Evolutionary conservation across 164 flowering plant species (phyloP), one percentile per base, ranked within the genome.

Genomic region (Macadamia tetraphylla): DNA sequence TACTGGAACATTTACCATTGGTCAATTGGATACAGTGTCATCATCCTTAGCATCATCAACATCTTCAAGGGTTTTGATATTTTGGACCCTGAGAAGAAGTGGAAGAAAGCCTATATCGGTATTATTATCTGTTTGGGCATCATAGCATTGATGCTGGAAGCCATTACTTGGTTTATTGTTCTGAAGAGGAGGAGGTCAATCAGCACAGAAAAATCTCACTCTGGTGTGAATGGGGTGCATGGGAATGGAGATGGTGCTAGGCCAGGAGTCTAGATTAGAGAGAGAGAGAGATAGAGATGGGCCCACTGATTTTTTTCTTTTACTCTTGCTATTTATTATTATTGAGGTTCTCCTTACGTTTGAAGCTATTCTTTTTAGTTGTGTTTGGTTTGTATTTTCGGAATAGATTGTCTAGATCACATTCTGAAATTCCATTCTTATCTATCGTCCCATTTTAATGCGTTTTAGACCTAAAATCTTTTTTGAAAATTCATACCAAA

Each of bases 1-100:
- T 91, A 84, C 75, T 91, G 97, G 97, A 88, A 85, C 76, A 71
- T 87, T 35, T 91, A 91, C 82, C 97, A 91, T 74, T 87, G 81
- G 46, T 11, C 71, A 1, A 56, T 77, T 1, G 97, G 97, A 14
- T 91, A 88, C 77, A 0, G 80, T 0, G 80, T 82, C 31, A 81
- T 91, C 46, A 60, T 78, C 58, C 77, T 89, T 31, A 82, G 88
- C 80, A 73, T 89, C 48, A 18, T 83, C 58, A 89, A 91, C 77
- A 60, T 91, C 29, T 91, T 61, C 75, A 65, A 85, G 66, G 97
- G 97, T 0, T 68, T 88, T 3, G 84, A 81, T 35, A 78, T 85
- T 32, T 74, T 88, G 66, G 67, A 81, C 29, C 85, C 82, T 0
- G 80, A 73, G 62, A 62, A 81, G 79, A 81, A 80, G 48, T 91